These are phyloP conservation scores for Penicillium sclerotiorum DNA, from an alignment of 2,329 filamentous ascomycete species.

Conservation along the genomic window DNA sequence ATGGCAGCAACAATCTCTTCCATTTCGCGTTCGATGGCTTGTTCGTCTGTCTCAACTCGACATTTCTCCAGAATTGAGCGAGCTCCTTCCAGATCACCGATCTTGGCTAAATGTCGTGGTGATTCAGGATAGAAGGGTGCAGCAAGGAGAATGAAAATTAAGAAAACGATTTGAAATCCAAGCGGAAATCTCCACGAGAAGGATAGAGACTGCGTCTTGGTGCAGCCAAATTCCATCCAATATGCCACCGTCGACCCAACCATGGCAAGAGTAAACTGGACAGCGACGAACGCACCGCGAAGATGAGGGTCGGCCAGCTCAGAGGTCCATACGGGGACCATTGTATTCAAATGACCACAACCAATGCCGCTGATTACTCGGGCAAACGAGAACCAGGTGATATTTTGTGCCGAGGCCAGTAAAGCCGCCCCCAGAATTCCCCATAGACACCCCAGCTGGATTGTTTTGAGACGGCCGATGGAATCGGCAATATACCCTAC, in stretches of 20 bases:
- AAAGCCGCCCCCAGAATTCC: background rate
- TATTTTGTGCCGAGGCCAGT: background rate
- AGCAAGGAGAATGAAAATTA: background rate
- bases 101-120: background rate
- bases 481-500: background rate
- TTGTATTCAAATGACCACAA: conserved; percentile 1
- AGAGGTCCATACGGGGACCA: background rate
- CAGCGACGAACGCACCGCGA: background rate
- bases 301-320: background rate
- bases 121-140: background rate
- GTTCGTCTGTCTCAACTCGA: background rate
- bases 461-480: background rate
- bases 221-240: background rate
- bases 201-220: background rate
- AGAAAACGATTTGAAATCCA: background rate
- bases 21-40: background rate
- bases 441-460: conserved; percentile 1
- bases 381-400: conserved; percentile 1
- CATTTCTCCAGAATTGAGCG: background rate
- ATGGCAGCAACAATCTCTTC: background rate
- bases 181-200: conserved; percentile 2
- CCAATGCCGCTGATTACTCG: background rate
- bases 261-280: background rate
- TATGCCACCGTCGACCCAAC: background rate
- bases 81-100: background rate